Percentiles rank a stretch among this genome's conserved stretches.
Conservation (phyloP, 306 rosid genomes). For the Arachis hypogaea region DNA sequence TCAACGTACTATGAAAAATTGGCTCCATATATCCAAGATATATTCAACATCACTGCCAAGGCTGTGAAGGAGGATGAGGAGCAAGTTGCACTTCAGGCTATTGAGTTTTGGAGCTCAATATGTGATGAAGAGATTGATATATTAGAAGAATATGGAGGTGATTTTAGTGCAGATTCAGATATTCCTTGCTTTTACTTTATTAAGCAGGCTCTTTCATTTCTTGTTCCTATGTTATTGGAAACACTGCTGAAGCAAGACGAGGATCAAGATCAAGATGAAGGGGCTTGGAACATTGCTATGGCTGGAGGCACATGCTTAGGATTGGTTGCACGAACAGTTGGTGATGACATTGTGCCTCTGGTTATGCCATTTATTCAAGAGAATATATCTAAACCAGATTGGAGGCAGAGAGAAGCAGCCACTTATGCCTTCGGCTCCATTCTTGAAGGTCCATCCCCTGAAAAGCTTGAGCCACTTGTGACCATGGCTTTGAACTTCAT, state of each 20-base stretch:
- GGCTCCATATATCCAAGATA: constrained; percentile 80
- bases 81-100: constrained; percentile 92
- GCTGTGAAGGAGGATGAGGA: constrained; percentile 93
- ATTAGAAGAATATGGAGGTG: constrained; percentile 87
- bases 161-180: constrained; percentile 76
- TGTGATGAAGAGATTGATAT: constrained; percentile 96
- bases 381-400: constrained; percentile 83
- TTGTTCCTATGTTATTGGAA: constrained; percentile 85
- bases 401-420: constrained; percentile 98
- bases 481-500: constrained; percentile 76
- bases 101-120: constrained; percentile 95
- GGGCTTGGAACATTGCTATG: constrained; percentile 99
- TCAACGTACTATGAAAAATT: constrained; percentile 86
- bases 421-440: constrained; percentile 96
- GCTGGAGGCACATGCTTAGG: constrained; percentile 99
- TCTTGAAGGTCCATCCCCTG: constrained; percentile 93
- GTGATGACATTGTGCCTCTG: constrained; percentile 86
- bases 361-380: constrained; percentile 95
- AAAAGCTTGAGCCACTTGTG: constrained; percentile 79
- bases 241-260: constrained; percentile 90
- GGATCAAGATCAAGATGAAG: constrained; percentile 97
- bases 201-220: constrained; percentile 86
- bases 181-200: constrained; percentile 84
- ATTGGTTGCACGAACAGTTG: constrained; percentile 88
- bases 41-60: constrained; percentile 83